Conservation (phyloP, 2,329 filamentous ascomycete species). For the Cercospora janseana region DNA sequence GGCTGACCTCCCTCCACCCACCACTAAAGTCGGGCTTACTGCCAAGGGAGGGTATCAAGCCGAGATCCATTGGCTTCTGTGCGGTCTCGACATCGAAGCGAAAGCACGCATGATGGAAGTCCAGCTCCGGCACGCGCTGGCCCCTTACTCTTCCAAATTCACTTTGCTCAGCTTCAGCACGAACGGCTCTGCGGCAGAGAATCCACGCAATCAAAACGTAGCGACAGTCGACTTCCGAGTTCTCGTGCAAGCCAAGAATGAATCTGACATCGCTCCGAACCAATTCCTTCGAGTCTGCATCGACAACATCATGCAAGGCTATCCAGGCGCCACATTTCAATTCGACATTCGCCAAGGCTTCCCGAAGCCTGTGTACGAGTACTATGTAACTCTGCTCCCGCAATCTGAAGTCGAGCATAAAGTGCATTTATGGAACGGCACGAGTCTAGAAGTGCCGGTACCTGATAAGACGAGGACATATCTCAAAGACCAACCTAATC, state of each 20-base stretch:
- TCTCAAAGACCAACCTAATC: conserved; percentile 39
- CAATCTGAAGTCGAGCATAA: conserved; percentile 33
- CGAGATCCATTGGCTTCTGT: conserved; percentile 47
- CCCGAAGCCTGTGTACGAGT: conserved; percentile 43
- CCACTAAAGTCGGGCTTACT: conserved; percentile 52
- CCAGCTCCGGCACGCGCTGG: conserved; percentile 44
- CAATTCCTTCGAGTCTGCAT: conserved; percentile 41
- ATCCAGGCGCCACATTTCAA: conserved; percentile 36
- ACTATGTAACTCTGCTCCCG: conserved; percentile 42
- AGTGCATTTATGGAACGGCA: conserved; percentile 34
- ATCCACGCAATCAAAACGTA: conserved; percentile 44
- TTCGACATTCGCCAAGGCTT: conserved; percentile 42
- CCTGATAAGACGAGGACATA: conserved; percentile 37
- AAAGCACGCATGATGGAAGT: conserved; percentile 50
- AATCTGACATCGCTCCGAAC: conserved; percentile 30
- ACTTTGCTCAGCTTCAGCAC: conserved; percentile 40
- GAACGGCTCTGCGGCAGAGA: conserved; percentile 46
- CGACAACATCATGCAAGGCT: conserved; percentile 46
- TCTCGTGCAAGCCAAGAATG: conserved; percentile 38
- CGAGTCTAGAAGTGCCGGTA: conserved; percentile 36
- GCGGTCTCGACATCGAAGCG: conserved; percentile 46
- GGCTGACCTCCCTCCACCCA: conserved; percentile 48
- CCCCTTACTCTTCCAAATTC: conserved; percentile 40
- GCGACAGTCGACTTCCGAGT: conserved; percentile 51
- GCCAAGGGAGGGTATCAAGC: conserved; percentile 50